Evolutionary conservation across 768 basidiomycete species (phyloP).

Genomic region (Xerocomellus dryophilus): DNA sequence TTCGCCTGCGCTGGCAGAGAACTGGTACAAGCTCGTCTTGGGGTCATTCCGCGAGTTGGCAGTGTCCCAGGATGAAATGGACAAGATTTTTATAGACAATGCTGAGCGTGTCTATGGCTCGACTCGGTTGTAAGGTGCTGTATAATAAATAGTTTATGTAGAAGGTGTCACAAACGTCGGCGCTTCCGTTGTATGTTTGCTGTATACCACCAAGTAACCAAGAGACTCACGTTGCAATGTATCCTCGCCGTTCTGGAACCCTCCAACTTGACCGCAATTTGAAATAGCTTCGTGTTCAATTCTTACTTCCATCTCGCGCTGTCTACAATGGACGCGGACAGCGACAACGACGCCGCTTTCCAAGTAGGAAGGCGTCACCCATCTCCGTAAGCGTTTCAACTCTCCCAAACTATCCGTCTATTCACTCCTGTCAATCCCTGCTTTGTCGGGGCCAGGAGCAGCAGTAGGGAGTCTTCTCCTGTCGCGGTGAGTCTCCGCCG

Average conservation of each 20-base stretch:
- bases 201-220: background rate
- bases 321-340: conserved; percentile 10
- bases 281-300: background rate
- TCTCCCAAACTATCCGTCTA: background rate
- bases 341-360: conserved; percentile 25
- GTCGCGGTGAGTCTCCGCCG: conserved; percentile 35
- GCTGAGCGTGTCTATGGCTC: conserved; percentile 42
- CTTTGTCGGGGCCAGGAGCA: conserved; percentile 42
- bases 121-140: too few relatives aligned
- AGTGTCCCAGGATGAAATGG: conserved; percentile 71
- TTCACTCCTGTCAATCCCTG: background rate
- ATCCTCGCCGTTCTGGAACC: background rate
- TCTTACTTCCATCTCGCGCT: background rate
- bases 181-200: too few relatives aligned
- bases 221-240: conserved; percentile 11
- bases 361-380: conserved; percentile 34
- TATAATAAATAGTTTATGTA: too few relatives aligned
- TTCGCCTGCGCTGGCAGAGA: conserved; percentile 48
- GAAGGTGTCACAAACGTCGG: too few relatives aligned
- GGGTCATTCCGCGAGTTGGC: conserved; percentile 78
- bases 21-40: conserved; percentile 81
- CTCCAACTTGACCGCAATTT: background rate
- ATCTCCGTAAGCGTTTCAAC: conserved; percentile 35
- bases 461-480: conserved; percentile 58
- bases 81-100: conserved; percentile 66